Evolutionary conservation across 495 filamentous ascomycete genomes (phyloP).

Genomic region (Cladorrhinum samala): DNA sequence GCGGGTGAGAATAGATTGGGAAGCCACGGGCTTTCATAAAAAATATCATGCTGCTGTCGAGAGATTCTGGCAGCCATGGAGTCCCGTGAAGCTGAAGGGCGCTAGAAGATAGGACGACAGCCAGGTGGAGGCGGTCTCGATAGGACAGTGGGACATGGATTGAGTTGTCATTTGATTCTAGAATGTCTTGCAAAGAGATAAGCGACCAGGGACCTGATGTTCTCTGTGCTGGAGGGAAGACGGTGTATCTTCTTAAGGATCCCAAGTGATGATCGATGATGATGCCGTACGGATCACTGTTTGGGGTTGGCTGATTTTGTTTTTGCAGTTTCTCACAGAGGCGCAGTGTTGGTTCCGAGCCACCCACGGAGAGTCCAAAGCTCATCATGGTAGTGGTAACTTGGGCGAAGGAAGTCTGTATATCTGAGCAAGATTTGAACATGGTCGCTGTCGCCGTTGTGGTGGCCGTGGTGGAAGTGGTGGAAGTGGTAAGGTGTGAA

Average conservation of each 20-base stretch:
- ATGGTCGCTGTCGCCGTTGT: neutral
- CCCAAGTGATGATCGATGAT: neutral
- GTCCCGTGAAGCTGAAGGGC: slow-evolving; percentile 25
- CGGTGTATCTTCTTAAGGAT: neutral
- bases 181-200: slow-evolving; percentile 6
- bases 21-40: slow-evolving; percentile 9
- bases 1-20: neutral
- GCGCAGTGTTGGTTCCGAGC: neutral
- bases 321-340: neutral
- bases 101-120: slow-evolving; percentile 21
- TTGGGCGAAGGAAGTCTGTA: too few relatives aligned
- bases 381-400: neutral
- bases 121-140: slow-evolving; percentile 20
- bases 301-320: neutral
- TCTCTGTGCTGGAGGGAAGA: neutral
- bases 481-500: neutral
- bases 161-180: neutral
- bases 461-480: neutral
- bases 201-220: neutral
- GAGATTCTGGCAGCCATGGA: slow-evolving; percentile 17
- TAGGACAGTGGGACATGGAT: neutral
- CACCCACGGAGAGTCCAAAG: neutral
- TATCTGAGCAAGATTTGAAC: neutral
- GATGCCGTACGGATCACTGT: neutral
- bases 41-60: slow-evolving; percentile 21